Conservation (phyloP, 176 grass and related monocot species). For the Stipa capillata region DNA sequence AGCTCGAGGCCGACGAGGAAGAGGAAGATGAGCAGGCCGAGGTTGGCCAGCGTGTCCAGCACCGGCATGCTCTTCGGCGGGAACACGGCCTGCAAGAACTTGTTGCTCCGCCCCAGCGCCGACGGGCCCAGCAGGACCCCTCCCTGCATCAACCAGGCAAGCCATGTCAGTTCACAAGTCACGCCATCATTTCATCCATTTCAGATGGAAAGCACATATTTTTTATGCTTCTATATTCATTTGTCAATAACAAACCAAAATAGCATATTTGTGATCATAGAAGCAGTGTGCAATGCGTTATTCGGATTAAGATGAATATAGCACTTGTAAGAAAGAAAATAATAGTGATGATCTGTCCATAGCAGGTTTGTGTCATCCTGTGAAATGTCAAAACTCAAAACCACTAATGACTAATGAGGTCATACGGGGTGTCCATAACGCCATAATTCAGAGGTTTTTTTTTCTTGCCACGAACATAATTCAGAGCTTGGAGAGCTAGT, state of each 20-base stretch:
- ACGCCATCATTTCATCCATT: background rate
- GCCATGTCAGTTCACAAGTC: background rate
- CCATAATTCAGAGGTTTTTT: too few relatives aligned
- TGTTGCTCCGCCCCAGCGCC: slow-evolving; percentile 66
- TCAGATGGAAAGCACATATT: background rate
- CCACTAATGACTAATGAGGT: background rate
- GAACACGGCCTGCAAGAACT: slow-evolving; percentile 54
- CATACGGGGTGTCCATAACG: background rate
- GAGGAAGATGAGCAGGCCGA: slow-evolving; percentile 74
- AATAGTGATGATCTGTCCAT: background rate
- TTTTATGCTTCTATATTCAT: background rate
- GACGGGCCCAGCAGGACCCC: slow-evolving; percentile 67
- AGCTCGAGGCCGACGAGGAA: slow-evolving; percentile 83
- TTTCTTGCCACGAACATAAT: too few relatives aligned
- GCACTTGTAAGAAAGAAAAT: background rate
- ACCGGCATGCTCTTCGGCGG: slow-evolving; percentile 54
- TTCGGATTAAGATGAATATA: background rate
- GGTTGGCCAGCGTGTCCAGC: slow-evolving; percentile 67
- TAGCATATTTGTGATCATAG: background rate
- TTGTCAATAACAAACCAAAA: background rate
- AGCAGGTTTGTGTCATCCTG: background rate
- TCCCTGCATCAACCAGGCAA: slow-evolving; percentile 40
- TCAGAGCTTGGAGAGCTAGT: background rate
- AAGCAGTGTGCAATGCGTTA: background rate
- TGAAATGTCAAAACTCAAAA: background rate